phyloP scores from a whole-genome alignment of 495 filamentous ascomycete species.

The Aspergillus carlsbadensis region DNA sequence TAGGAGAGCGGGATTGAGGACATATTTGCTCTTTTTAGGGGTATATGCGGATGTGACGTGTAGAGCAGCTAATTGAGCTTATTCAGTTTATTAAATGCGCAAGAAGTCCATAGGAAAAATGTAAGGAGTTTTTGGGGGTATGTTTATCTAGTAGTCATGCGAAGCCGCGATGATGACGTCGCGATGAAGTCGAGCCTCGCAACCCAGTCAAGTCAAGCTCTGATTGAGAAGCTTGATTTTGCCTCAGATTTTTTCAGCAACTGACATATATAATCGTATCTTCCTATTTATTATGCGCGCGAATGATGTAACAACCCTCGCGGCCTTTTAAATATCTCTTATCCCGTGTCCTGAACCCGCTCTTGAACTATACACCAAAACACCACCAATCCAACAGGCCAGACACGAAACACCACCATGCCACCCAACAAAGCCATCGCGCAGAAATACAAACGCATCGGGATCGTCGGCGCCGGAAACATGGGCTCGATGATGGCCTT shows the following conservation, averaged over 20 bases:
- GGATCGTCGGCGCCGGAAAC: constrained; percentile 62
- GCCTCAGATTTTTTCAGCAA: not conserved
- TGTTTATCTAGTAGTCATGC: not conserved
- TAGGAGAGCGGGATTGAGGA: constrained; percentile 57
- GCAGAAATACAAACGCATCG: constrained; percentile 47
- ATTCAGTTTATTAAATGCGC: not conserved
- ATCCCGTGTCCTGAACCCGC: too few relatives aligned
- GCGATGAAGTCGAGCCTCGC: constrained; percentile 15
- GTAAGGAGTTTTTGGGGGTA: too few relatives aligned
- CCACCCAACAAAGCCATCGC: constrained; percentile 11
- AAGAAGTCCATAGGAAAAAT: too few relatives aligned
- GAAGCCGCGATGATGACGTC: constrained; percentile 12
- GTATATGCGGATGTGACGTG: too few relatives aligned
- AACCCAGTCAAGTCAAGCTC: not conserved
- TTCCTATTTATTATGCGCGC: not conserved
- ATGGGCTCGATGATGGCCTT: constrained; percentile 69
- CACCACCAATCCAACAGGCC: not conserved
- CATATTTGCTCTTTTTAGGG: constrained; percentile 11
- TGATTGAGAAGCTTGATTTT: not conserved
- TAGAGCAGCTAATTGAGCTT: not conserved
- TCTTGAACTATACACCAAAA: not conserved
- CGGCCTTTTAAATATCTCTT: too few relatives aligned
- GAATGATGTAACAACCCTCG: too few relatives aligned
- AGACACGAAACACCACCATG: constrained; percentile 21
- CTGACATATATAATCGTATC: not conserved